phyloP scores from a whole-genome alignment of 176 grass and related monocot species.

The Juncus inflexus region DNA sequence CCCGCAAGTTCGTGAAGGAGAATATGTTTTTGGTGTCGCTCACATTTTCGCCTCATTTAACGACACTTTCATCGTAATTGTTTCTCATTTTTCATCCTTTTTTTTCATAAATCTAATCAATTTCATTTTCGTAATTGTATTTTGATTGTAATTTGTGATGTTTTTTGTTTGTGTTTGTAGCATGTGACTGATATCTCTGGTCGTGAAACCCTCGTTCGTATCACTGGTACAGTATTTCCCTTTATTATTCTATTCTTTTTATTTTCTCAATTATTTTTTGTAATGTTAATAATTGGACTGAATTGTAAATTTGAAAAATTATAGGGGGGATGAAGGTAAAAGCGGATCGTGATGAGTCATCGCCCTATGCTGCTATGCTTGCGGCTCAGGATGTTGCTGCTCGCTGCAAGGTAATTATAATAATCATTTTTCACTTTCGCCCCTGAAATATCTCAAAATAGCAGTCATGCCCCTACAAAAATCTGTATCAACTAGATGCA shows the following conservation, averaged over 20 bases:
- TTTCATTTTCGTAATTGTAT: not conserved
- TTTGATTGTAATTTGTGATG: not conserved
- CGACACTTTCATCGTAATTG: slow-evolving; percentile 74
- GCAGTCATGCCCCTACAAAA: not conserved
- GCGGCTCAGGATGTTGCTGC: slow-evolving; percentile 76
- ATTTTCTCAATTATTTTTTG: not conserved
- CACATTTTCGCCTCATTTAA: slow-evolving; percentile 83
- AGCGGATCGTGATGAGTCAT: slow-evolving; percentile 88
- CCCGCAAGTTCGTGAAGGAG: slow-evolving; percentile 67
- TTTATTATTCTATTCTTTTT: not conserved
- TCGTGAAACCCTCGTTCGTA: slow-evolving; percentile 71
- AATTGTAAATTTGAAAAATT: slow-evolving; percentile 17
- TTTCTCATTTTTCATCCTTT: not conserved
- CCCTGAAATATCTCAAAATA: too few relatives aligned
- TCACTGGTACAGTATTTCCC: slow-evolving; percentile 44
- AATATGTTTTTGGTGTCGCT: slow-evolving; percentile 74
- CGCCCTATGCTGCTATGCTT: slow-evolving; percentile 95
- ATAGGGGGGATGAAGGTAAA: slow-evolving; percentile 91
- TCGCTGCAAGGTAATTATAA: slow-evolving; percentile 54
- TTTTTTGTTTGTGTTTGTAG: slow-evolving; percentile 28
- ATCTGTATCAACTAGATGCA: not conserved
- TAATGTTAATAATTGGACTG: not conserved
- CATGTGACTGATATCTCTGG: slow-evolving; percentile 83
- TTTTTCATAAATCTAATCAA: not conserved
- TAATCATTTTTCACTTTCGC: not conserved